Base-by-base conservation (phyloP, 1,284 basidiomycete species). In the Coniferiporia sulphurascens region DNA sequence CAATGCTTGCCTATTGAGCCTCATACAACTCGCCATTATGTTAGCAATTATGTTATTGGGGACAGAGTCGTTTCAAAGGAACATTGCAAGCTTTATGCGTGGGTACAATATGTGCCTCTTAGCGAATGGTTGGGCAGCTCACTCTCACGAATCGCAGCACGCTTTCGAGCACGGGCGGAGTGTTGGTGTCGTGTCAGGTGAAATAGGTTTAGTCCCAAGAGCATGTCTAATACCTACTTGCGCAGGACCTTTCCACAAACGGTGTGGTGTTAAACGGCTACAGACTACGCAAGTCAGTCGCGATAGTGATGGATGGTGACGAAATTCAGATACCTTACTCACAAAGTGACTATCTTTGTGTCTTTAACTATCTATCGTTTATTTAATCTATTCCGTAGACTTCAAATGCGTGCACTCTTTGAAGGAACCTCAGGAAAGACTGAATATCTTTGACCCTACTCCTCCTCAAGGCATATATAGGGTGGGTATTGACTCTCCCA, bases 61-160 rank as follows among this genome's bases (percentile, higher is more conserved):
- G 76, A 88, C 58, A 68, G 72, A 7, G 76, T 81, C 34, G 81
- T 88, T 19, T 89, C 87, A 4, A 81, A 77, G 48, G 64, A 87
- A 17, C 88, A 91, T 67, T 91, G 87, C 78, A 88, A 87, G 69
- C 70, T 91, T 76, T 86, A 89, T 77, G 89, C 85, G 87, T 87
- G 63, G 64, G 75, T 72, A 66, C 58, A 27, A 27, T 27, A 27
- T 27, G 27, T 27, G 5, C 27, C 27, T 27, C 5, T 36, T 9
- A 10, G n/a, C 55, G 34, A 66, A 19, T 27, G 22, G 34, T 13
- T 51, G 27, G 21, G 17, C 41, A 43, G 52, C 38, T 22, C 1
- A 43, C 41, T 22, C 45, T 38, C 32, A 8, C 19, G 9, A 21
- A 43, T 58, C 64, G 27, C 59, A 86, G 88, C 9, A 82, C 91